Base-by-base conservation (phyloP, 805 yeast species). In the Metschnikowia cerradonensis region DNA sequence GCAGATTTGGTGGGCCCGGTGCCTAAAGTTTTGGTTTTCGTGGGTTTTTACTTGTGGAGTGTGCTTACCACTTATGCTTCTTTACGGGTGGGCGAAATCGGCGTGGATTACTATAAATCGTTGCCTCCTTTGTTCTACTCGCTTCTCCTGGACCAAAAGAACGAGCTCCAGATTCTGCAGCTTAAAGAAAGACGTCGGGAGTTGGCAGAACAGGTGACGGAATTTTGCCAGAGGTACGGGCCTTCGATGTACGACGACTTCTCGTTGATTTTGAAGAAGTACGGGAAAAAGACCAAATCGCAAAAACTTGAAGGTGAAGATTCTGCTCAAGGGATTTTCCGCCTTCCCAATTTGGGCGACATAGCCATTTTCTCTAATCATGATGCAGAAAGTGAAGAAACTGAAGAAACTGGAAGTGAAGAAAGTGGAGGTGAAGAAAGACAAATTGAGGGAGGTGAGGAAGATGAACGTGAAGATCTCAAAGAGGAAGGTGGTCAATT, bases 11-110 rank as follows among this genome's bases (percentile, higher is more conserved):
- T 39, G 8, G 47, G 47, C 4, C 49, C 42, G 13, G 39, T 53
- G 14, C 58, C 65, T 3, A 51, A 50, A 3, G 26, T 50, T 5
- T 32, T 59, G 1, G 62, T 70, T 13, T 73, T 72, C 47, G 19
- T 61, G 11, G 42, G 60, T 3, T 71, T 68, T 52, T 73, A 72
- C 52, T 59, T 63, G 10, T 66, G 67, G 67, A 67, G 71, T 26
- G 67, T 72, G 2, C 60, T 70, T 31, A 72, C 75, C 17, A 73
- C 77, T 0, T 73, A 69, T 53, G 72, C 77, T 0, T 69, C 76
- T 4, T 63, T 73, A 35, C 54, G 76, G 45, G 65, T 67, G 4
- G 77, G 77, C 3, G 77, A 73, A 49, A 68, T 66, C 43, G 77
- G 77, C 2, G 65, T 71, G 38, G 77, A 72, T 52, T 67, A 68